A percentile compares a stretch with the other conserved stretches of the same genome.
Evolutionary conservation across 2,329 filamentous ascomycete species (phyloP).

Genomic region (Beauveria bassiana): DNA sequence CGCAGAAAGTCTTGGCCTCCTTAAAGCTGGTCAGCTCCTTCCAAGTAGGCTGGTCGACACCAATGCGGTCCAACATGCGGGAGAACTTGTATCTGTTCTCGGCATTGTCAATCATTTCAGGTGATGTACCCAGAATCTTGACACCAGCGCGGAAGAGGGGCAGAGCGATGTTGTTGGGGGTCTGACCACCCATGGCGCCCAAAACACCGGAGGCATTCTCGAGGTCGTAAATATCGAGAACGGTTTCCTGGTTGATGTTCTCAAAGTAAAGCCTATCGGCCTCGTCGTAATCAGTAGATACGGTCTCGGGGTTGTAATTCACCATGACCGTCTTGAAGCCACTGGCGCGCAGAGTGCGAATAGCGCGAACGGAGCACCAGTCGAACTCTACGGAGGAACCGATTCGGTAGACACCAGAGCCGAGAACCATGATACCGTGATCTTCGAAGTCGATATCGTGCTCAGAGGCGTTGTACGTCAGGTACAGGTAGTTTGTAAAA

Average conservation of each 20-base stretch:
- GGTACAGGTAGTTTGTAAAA: conserved; percentile 90
- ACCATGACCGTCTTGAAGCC: conserved; percentile 95
- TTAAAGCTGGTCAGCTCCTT: conserved; percentile 94
- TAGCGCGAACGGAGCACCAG: conserved; percentile 94
- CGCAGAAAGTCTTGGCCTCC: conserved; percentile 80
- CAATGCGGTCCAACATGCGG: conserved; percentile 91
- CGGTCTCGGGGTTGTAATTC: conserved; percentile 87
- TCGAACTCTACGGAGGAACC: conserved; percentile 98
- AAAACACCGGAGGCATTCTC: conserved; percentile 79
- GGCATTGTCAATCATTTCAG: conserved; percentile 96
- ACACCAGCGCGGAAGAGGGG: conserved; percentile 82
- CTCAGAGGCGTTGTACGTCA: conserved; percentile 88
- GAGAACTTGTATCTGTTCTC: conserved; percentile 99
- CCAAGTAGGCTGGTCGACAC: conserved; percentile 94
- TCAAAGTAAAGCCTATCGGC: conserved; percentile 94
- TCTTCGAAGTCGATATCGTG: conserved; percentile 81
- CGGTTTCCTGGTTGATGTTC: conserved; percentile 82
- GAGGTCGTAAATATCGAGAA: conserved; percentile 88
- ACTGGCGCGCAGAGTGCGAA: conserved; percentile 76
- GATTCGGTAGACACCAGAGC: conserved; percentile 93
- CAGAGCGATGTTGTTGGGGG: conserved; percentile 94
- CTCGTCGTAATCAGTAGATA: conserved; percentile 87
- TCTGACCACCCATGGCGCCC: conserved; percentile 94
- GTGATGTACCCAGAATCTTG: conserved; percentile 89
- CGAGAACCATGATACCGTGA: conserved; percentile 90